Base-by-base conservation (phyloP, 1,139 yeast genomes). In the Pichia sp. region DNA sequence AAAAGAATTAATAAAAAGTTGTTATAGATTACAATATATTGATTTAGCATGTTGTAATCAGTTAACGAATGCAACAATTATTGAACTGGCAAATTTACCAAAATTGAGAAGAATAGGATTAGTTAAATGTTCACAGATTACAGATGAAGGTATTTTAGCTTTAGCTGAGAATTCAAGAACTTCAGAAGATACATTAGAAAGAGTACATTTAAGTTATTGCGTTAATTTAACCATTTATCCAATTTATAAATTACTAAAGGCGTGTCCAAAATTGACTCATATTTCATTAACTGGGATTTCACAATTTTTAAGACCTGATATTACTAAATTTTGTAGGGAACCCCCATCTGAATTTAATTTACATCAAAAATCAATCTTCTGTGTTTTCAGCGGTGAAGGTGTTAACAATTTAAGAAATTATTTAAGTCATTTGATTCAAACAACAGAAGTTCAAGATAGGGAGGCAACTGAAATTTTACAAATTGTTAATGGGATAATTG, bases 41-140 rank as follows among this genome's bases (percentile, higher is more conserved):
- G 99, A 93, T 71, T 80, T 93, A 58, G 98, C 98, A 25, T 90
- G 97, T 67, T 93, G 99, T 67, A 77, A 86, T 2, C 96, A 89
- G 67, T 75, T 93, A 53, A 91, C 98, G 2, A 91, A 93, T 70
- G 79, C 83, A 66, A 84, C 96, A 0, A 79, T 93, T 48, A 78
- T 80, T 49, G 96, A 87, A 63, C 73, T 93, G 59, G 82, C 96
- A 2, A 79, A 79, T 50, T 73, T 93, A 58, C 91, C 95, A 16
- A 83, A 87, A 63, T 75, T 93, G 60, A 81, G 95, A 63, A 80
- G 99, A 69, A 90, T 93, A 47, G 99, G 99, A 0, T 73, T 93
- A 52, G 99, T 93, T 30, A 91, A 91, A 68, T 93, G 99, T 69
- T 80, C 83, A 38, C 82, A 87, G 64, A 89, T 93, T 60, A 86